Evolutionary conservation across 306 rosid species (phyloP).

Genomic region (apple (Malus domestica)): DNA sequence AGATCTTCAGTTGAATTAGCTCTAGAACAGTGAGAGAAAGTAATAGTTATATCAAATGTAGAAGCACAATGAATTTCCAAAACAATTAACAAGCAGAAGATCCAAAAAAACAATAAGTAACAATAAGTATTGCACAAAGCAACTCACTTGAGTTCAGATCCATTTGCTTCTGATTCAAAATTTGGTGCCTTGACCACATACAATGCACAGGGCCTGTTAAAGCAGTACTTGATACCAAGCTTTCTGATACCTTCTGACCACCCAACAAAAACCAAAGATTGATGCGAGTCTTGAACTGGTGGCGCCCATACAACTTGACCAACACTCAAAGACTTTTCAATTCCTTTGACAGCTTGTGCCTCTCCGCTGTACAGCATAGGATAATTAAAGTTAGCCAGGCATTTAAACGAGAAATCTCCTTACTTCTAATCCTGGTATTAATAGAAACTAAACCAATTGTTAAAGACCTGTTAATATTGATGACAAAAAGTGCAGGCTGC

Average conservation of each 20-base stretch:
- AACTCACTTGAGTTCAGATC: constrained; percentile 47
- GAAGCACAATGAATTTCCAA: neutral
- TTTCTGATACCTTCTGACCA: constrained; percentile 67
- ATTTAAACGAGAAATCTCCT: constrained; percentile 3
- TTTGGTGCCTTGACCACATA: constrained; percentile 46
- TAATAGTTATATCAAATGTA: neutral
- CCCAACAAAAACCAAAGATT: constrained; percentile 73
- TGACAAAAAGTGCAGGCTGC: constrained; percentile 68
- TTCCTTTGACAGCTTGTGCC: constrained; percentile 55
- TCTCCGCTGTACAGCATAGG: constrained; percentile 53
- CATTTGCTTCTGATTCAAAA: constrained; percentile 33
- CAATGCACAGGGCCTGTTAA: constrained; percentile 73
- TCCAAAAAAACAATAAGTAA: neutral
- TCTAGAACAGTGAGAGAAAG: constrained; percentile 27
- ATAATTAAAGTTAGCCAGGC: constrained; percentile 1
- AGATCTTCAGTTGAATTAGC: constrained; percentile 34
- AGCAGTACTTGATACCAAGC: constrained; percentile 81
- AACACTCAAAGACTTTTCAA: constrained; percentile 57
- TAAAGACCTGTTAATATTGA: constrained; percentile 47
- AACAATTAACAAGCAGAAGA: constrained; percentile 4
- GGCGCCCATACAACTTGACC: constrained; percentile 96
- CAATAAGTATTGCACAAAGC: constrained; percentile 13
- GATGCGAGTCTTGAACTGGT: constrained; percentile 30
- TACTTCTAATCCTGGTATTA: constrained; percentile 4
- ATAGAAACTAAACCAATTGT: neutral